Evolutionary conservation across 2,329 filamentous ascomycete species (phyloP).

Genomic region (Fusarium neocosmosporiellum): DNA sequence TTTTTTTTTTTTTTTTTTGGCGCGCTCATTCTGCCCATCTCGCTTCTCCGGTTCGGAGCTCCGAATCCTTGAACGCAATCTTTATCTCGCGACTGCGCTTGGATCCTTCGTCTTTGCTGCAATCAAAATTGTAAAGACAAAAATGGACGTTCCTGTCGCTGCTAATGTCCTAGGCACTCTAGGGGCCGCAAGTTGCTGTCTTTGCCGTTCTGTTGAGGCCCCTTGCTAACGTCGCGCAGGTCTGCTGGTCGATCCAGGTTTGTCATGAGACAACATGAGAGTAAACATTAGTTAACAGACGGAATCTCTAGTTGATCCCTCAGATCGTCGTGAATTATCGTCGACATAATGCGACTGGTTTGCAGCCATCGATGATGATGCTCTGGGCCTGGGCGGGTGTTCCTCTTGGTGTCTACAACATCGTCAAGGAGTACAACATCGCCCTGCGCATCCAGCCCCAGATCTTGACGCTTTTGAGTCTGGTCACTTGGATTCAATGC

Average conservation of each 20-base stretch:
- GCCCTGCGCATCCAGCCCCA: constrained; percentile 57
- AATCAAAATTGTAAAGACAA: not conserved
- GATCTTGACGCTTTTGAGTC: constrained; percentile 55
- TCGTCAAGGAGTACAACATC: constrained; percentile 55
- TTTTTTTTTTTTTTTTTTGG: no score
- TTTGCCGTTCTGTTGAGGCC: not conserved
- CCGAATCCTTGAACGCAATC: not conserved
- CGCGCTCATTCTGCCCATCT: not conserved
- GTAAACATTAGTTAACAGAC: not conserved
- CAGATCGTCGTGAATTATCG: constrained; percentile 77
- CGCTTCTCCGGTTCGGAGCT: constrained; percentile 2
- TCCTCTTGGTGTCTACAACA: constrained; percentile 67
- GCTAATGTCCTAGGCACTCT: constrained; percentile 70
- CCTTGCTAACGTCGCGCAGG: constrained; percentile 30
- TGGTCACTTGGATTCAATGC: constrained; percentile 58
- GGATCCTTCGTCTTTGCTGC: not conserved
- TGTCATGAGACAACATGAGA: not conserved
- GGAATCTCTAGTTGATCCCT: constrained; percentile 66
- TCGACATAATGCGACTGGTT: constrained; percentile 71
- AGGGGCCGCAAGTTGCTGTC: constrained; percentile 60
- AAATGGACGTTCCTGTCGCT: constrained; percentile 65
- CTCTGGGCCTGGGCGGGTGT: constrained; percentile 76
- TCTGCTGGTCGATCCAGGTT: constrained; percentile 75
- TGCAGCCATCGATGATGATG: constrained; percentile 79
- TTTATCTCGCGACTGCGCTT: not conserved